Conservation (phyloP, 495 filamentous ascomycete genomes). For the Penicillium mononematosum region DNA sequence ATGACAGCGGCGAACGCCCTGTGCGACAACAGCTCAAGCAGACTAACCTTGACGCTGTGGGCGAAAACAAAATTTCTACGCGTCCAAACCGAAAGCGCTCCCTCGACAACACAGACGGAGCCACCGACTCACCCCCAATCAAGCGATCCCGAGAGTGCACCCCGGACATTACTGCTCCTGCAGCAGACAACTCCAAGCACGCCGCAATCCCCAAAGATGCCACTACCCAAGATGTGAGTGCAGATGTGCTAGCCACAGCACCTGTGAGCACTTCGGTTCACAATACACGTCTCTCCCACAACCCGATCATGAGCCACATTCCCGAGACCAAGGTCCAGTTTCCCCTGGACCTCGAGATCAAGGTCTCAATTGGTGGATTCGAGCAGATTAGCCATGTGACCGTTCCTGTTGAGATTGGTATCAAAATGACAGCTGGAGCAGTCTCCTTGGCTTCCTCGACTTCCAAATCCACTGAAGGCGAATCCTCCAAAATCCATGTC, state of each 20-base stretch:
- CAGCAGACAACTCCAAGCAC: conserved; percentile 3
- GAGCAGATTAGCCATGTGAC: background rate
- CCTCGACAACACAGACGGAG: conserved; percentile 39
- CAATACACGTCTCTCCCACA: no score
- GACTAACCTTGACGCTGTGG: conserved; percentile 51
- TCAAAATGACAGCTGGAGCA: background rate
- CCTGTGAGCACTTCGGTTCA: background rate
- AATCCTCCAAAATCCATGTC: background rate
- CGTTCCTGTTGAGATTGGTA: background rate
- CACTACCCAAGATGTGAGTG: conserved; percentile 22
- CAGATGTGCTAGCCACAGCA: background rate
- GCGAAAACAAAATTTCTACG: conserved; percentile 18
- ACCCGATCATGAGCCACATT: no score
- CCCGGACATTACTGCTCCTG: conserved; percentile 9
- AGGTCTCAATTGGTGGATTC: background rate
- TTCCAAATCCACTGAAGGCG: background rate
- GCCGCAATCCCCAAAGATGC: background rate
- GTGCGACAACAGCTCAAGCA: conserved; percentile 62
- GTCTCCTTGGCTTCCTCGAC: background rate
- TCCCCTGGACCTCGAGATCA: background rate
- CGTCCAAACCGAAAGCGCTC: conserved; percentile 53
- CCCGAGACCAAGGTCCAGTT: background rate
- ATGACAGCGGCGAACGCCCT: conserved; percentile 53
- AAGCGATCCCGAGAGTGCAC: conserved; percentile 51
- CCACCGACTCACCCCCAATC: conserved; percentile 22